phyloP scores from a whole-genome alignment of 73 alveolate species.

The Paramecium pentaurelia region DNA sequence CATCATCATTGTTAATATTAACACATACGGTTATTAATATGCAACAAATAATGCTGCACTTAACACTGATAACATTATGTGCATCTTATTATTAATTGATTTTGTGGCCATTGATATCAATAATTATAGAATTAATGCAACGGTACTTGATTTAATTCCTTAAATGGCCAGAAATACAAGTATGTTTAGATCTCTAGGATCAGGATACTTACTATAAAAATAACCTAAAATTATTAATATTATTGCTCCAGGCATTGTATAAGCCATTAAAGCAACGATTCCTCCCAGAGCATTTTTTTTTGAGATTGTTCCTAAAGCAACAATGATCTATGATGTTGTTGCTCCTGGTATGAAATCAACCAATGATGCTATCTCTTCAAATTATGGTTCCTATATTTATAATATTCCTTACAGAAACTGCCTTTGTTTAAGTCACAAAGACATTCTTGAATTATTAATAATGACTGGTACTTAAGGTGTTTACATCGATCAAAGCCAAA shows the following conservation, averaged over 20 bases:
- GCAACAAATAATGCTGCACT: neutral
- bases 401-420: neutral
- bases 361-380: neutral
- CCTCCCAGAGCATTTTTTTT: neutral
- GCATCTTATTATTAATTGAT: neutral
- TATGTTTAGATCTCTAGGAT: slow-evolving; percentile 2
- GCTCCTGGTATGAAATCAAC: neutral
- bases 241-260: neutral
- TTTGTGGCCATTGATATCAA: neutral
- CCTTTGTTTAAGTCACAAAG: neutral
- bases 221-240: neutral
- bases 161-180: neutral
- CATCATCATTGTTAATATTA: neutral
- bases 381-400: neutral
- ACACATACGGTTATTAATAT: neutral
- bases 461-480: neutral
- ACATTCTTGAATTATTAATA: neutral
- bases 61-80: neutral
- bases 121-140: neutral
- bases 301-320: slow-evolving; percentile 5
- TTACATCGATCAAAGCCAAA: neutral
- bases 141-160: neutral
- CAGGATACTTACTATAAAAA: neutral
- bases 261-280: neutral
- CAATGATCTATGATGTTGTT: neutral